Evolutionary conservation across 345 rosid species (phyloP).

Genomic region (Odontarrhena argentea): DNA sequence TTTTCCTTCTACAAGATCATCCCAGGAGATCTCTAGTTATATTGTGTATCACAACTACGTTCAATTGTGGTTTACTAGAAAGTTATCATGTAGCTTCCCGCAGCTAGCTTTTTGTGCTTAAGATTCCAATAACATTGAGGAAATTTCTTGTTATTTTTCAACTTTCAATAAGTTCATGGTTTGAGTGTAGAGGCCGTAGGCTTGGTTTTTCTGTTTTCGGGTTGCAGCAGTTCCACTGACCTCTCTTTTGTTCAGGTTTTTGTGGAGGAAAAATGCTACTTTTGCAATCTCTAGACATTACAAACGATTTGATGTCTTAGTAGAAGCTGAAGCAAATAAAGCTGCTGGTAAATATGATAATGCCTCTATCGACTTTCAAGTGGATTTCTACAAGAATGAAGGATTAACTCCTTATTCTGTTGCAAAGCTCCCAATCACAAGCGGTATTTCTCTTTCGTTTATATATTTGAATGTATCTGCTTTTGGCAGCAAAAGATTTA

Average conservation of each 20-base stretch:
- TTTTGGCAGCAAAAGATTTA: neutral
- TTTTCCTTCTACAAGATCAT: neutral
- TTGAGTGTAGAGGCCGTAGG: conserved; percentile 12
- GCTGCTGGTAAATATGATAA: conserved; percentile 97
- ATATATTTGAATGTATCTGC: neutral
- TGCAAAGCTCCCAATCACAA: conserved; percentile 88
- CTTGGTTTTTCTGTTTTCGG: conserved; percentile 17
- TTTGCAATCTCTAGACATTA: conserved; percentile 95
- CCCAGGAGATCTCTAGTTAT: conserved; percentile 2
- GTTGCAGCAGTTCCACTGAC: conserved; percentile 9
- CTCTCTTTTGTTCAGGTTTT: conserved; percentile 62
- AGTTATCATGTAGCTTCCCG: neutral
- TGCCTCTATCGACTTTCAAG: conserved; percentile 85
- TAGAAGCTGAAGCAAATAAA: conserved; percentile 97
- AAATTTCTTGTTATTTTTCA: neutral
- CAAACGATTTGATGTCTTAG: conserved; percentile 80
- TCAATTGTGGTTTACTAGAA: neutral
- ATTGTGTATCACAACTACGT: conserved; percentile 20
- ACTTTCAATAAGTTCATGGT: neutral
- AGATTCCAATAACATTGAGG: neutral
- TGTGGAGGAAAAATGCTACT: conserved; percentile 97
- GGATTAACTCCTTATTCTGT: conserved; percentile 83
- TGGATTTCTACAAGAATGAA: conserved; percentile 85
- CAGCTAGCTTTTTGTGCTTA: neutral
- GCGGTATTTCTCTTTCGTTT: conserved; percentile 54